Evolutionary conservation across 345 rosid species (phyloP), one percentile per base, ranked within the genome.

Genomic region (Citrus unshiu): DNA sequence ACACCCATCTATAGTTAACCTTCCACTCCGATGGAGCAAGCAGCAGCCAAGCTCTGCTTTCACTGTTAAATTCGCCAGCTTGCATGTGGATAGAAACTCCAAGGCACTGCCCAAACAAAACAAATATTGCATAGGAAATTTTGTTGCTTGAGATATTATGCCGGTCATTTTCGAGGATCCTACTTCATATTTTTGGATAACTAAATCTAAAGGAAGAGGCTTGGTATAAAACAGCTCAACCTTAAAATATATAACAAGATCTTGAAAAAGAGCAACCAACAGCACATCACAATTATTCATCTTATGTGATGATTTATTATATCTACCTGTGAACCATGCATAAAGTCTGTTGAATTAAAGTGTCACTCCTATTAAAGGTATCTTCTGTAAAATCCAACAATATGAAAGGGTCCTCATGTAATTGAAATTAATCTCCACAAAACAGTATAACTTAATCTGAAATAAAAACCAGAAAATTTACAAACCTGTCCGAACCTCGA

Each of bases 401-500:
- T 37, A 39, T 19, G 75, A 64, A 81, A 56, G 66, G 75, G 43
- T 40, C 66, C 79, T 37, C 51, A 10, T 29, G 30, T 35, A 18
- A 21, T 34, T 73, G 32, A 7, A 4, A 32, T 58, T 59, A 62
- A 80, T 72, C 72, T 78, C 58, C 78, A 78, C 18, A 30, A 25
- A 70, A 25, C 2, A 24, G 54, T 39, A 76, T 7, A 59, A 7
- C 30, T 7, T 70, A 14, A 4, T 39, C 27, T 27, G 70, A 75
- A 68, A 71, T 6, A 34, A 39, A 29, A 65, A 29, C 40, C 68
- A 34, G 4, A 59, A 12, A 74, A 3, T 63, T 75, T 74, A 59
- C 91, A 78, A 79, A 96, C 99, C 97, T 96, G 89, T 96, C 98
- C 74, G 99, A 90, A 85, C 97, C 98, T 84, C 97, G 97, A 70